Base-by-base conservation (phyloP, 192 early-diverging fungal species). In the Chytriomyces hyalinus region DNA sequence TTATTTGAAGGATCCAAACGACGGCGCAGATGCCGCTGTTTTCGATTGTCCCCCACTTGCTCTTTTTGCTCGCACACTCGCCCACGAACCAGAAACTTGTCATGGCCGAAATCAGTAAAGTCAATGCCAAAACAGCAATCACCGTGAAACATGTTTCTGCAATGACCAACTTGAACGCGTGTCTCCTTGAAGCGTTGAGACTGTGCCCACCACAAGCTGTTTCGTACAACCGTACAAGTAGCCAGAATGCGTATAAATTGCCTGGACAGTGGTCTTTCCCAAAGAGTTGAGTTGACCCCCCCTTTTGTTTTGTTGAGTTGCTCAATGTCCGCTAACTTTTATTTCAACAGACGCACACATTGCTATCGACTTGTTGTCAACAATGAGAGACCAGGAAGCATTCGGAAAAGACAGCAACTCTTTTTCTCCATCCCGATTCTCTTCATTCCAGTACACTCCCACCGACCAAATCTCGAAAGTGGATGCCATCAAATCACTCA, bases 251-350 rank as follows among this genome's bases (percentile, higher is more conserved):
- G 24, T 76, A 76, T 65, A 66, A 67, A 47, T 65, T 76, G 20
- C 74, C 74, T n/a, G 74, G 74, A 20, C 17, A 66, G 28, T 76
- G 74, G 74, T 22, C 64, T 11, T 65, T 76, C 26, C 74, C 74
- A n/a, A 62, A 65, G 28, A 15, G 73, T 57, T 11, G 17, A 26
- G 10, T 64, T 64, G 17, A 36, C 28, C 28, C 2, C 28, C 4
- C 4, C n/a, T n/a, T n/a, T n/a, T n/a, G n/a, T 64, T 15, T 4
- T 17, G 20, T 20, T n/a, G n/a, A n/a, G n/a, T n/a, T n/a, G n/a
- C n/a, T n/a, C n/a, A n/a, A n/a, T n/a, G n/a, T n/a, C n/a, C n/a
- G n/a, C n/a, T n/a, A n/a, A n/a, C n/a, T n/a, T n/a, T n/a, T n/a
- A n/a, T n/a, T n/a, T n/a, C n/a, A n/a, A n/a, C n/a, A n/a, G 28